Percentiles rank a stretch among this genome's conserved stretches.
These are phyloP conservation scores for Conticribra weissflogii DNA, from an alignment of 108 stramenopile genomes.

Conservation along the genomic window DNA sequence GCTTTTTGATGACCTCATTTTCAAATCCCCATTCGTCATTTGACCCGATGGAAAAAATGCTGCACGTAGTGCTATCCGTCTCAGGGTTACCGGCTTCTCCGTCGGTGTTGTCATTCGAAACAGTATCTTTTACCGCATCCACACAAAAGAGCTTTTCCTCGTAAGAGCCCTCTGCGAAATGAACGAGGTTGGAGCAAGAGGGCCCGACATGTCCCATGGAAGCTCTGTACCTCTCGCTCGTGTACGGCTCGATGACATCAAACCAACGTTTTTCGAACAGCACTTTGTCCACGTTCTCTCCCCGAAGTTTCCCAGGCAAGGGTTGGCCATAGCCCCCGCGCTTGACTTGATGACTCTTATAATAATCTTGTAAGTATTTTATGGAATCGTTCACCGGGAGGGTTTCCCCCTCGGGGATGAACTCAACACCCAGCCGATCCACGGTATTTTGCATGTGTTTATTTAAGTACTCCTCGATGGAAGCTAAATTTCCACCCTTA, in stretches of 20 bases:
- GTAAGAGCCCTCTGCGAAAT: slow-evolving; percentile 16
- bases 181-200: slow-evolving; percentile 19
- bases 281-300: neutral
- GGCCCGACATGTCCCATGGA: slow-evolving; percentile 31
- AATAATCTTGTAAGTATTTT: slow-evolving; percentile 16
- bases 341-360: slow-evolving; percentile 11
- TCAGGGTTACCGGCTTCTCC: no score
- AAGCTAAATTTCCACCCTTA: slow-evolving; percentile 25
- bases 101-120: slow-evolving; percentile 11
- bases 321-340: slow-evolving; percentile 53
- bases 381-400: slow-evolving; percentile 4
- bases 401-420: slow-evolving; percentile 25
- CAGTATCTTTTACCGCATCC: slow-evolving; percentile 1
- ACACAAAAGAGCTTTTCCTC: slow-evolving; percentile 33
- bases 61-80: no score
- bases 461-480: slow-evolving; percentile 41
- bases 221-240: slow-evolving; percentile 12
- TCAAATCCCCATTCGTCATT: slow-evolving; percentile 44
- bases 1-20: slow-evolving; percentile 14
- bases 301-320: slow-evolving; percentile 24
- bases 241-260: slow-evolving; percentile 29
- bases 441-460: slow-evolving; percentile 39
- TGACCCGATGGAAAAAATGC: slow-evolving; percentile 24
- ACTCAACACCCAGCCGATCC: slow-evolving; percentile 18
- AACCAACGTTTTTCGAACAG: slow-evolving; percentile 41